These are phyloP conservation scores for Ceratonia siliqua DNA, from an alignment of 306 rosid genomes.

Conservation along the genomic window DNA sequence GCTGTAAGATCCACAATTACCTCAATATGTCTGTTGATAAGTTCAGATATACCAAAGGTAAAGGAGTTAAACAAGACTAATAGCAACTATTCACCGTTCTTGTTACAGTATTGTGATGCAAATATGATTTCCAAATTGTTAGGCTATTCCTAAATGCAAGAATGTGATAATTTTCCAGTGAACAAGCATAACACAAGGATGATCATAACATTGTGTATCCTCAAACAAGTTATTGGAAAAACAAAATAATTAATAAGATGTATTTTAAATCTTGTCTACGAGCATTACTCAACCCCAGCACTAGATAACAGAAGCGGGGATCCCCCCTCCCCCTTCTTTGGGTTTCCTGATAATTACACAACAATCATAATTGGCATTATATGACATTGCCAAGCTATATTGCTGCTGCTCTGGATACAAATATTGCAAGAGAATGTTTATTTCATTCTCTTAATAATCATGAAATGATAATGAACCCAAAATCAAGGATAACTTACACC, in stretches of 20 bases:
- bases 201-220: background rate
- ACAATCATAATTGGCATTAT: conserved; percentile 7
- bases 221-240: conserved; percentile 5
- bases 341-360: background rate
- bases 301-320: background rate
- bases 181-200: conserved; percentile 2
- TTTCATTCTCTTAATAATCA: conserved; percentile 7
- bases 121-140: background rate
- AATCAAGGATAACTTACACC: conserved; percentile 83
- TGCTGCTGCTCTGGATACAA: conserved; percentile 12
- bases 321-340: background rate
- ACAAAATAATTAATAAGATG: conserved; percentile 6
- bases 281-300: background rate
- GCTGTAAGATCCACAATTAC: conserved; percentile 21
- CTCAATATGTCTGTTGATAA: conserved; percentile 2
- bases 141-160: background rate
- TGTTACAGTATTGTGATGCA: background rate
- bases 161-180: conserved; percentile 13
- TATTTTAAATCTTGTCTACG: background rate
- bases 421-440: conserved; percentile 8
- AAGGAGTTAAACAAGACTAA: background rate
- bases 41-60: background rate
- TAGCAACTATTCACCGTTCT: conserved; percentile 10
- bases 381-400: background rate
- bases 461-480: conserved; percentile 31